phyloP scores from a whole-genome alignment of 306 rosid species.

The Canavalia ensiformis region DNA sequence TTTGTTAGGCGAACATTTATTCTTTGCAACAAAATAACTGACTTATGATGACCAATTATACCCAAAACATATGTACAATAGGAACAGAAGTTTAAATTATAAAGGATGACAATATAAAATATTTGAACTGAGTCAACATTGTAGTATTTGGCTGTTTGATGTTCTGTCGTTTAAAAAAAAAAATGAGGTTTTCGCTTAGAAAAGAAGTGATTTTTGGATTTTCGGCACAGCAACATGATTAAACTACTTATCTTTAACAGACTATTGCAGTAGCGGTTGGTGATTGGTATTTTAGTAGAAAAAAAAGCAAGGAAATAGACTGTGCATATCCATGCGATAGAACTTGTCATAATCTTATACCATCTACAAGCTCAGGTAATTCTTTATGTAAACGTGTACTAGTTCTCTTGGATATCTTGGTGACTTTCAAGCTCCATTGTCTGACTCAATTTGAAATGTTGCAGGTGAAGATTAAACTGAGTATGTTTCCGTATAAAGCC shows the following conservation, averaged over 20 bases:
- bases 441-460: slow-evolving; percentile 43
- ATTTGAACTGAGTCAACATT: slow-evolving; percentile 3
- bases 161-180: slow-evolving; percentile 1
- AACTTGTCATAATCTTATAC: slow-evolving; percentile 83
- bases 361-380: slow-evolving; percentile 54
- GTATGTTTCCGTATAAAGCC: slow-evolving; percentile 4
- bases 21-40: not conserved
- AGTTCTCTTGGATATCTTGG: slow-evolving; percentile 7
- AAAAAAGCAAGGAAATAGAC: slow-evolving; percentile 68
- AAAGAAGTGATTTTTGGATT: not conserved
- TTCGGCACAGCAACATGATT: slow-evolving; percentile 18
- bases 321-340: slow-evolving; percentile 89
- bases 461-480: slow-evolving; percentile 46
- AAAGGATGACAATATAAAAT: not conserved
- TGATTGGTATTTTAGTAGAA: slow-evolving; percentile 91
- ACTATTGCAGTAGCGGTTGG: slow-evolving; percentile 94
- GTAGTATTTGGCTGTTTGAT: slow-evolving; percentile 12
- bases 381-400: not conserved
- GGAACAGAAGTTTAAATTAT: slow-evolving; percentile 25
- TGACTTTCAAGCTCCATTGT: slow-evolving; percentile 14
- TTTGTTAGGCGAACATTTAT: slow-evolving; percentile 14
- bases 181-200: not conserved
- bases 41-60: slow-evolving; percentile 7
- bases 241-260: slow-evolving; percentile 55
- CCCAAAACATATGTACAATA: not conserved